Evolutionary conservation across 345 rosid species (phyloP).

Genomic region (Rhodamnia rubescens): DNA sequence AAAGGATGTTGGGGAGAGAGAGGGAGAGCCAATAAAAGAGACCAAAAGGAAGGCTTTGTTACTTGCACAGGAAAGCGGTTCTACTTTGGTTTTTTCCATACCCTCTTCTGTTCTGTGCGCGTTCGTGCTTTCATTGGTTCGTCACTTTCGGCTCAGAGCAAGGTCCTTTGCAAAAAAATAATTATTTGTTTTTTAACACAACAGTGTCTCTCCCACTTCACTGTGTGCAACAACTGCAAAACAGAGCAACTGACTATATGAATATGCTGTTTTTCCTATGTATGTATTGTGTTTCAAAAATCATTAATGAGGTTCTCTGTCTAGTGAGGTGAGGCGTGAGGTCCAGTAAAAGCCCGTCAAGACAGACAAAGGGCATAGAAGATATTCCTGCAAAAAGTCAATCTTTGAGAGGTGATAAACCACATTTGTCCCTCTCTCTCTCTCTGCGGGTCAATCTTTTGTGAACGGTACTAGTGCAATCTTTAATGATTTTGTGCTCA

Average conservation of each 20-base stretch:
- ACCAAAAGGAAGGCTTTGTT: background rate
- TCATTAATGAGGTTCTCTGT: background rate
- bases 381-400: background rate
- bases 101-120: background rate
- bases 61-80: background rate
- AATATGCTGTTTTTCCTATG: background rate
- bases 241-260: background rate
- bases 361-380: background rate
- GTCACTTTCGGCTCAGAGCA: conserved; percentile 22
- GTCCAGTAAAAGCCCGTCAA: background rate
- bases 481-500: background rate
- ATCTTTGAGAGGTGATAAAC: background rate
- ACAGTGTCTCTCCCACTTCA: background rate
- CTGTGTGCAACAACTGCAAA: background rate
- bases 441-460: background rate
- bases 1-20: background rate
- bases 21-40: background rate
- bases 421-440: background rate
- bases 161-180: background rate
- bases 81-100: background rate
- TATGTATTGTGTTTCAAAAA: background rate
- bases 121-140: conserved; percentile 21
- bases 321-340: background rate
- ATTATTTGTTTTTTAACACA: background rate
- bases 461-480: background rate